Evolutionary conservation across 208 protist genomes (phyloP), one percentile per base, ranked within the genome.

Genomic region (Crithidia expoeki): DNA sequence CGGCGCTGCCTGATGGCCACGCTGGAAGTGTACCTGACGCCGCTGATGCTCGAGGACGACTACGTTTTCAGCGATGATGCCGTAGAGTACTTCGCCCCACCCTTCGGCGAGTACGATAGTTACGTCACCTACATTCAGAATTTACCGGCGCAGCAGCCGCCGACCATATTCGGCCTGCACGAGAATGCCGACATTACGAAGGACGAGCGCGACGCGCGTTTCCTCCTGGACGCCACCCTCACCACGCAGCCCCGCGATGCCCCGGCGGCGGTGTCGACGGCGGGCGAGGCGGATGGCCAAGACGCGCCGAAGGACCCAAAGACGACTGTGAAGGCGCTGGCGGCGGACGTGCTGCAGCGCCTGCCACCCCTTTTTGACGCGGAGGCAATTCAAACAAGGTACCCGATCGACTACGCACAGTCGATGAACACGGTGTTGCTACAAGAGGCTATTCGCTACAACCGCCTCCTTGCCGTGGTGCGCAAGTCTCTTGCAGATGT

Each of bases 401-500:
- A 97, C 71, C 94, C 95, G 5, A 94, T 98, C 58, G 57, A 85
- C 38, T 98, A 98, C 79, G 77, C 85, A 25, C 95, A 98, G 79
- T 96, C 88, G 32, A 98, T 98, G 97, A 98, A 98, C 84, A 98
- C 95, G 9, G 97, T 98, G 32, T 82, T 99, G 30, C 72, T 97
- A 51, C 97, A 98, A 75, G 94, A 97, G 77, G 81, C 81, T 2
- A 95, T 96, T 50, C 89, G 94, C 28, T 97, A 97, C 75, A 99
- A 98, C 72, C 84, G 90, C 27, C 90, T 99, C 17, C 76, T 99
- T 4, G 66, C 69, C 19, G 80, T 97, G 28, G 93, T 99, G 61
- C 85, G 93, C 17, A 68, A 81, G 32, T 94, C 95, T n/a, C 88
- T 99, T 28, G 73, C 81, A 14, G 97, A 99, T 30, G 77, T 99